Percentiles rank a stretch among this genome's conserved stretches.
These are phyloP conservation scores for Suillus brevipes DNA, from an alignment of 768 basidiomycete genomes.

Conservation along the genomic window DNA sequence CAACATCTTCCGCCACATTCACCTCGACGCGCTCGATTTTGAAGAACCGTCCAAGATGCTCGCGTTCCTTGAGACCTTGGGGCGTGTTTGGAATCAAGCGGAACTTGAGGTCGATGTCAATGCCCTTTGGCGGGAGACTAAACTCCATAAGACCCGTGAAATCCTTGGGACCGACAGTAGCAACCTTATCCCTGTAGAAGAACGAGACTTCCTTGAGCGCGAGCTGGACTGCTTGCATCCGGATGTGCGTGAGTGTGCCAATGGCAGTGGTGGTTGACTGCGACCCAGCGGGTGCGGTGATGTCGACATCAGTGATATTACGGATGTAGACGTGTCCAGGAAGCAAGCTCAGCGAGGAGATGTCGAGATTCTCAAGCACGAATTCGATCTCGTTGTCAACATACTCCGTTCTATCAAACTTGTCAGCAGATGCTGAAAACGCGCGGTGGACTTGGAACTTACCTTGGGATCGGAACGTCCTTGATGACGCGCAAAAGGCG, in stretches of 20 bases:
- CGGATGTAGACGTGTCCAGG: constrained; percentile 73
- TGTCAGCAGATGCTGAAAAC: background rate
- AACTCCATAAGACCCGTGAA: constrained; percentile 65
- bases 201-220: constrained; percentile 67
- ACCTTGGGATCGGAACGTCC: constrained; percentile 72
- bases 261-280: constrained; percentile 47
- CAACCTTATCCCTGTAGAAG: constrained; percentile 66
- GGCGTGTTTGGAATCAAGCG: constrained; percentile 57
- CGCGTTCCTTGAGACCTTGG: constrained; percentile 45
- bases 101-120: constrained; percentile 68
- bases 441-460: constrained; percentile 9
- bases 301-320: constrained; percentile 65
- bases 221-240: constrained; percentile 65
- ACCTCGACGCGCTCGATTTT: constrained; percentile 57
- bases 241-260: constrained; percentile 66
- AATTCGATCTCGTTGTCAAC: constrained; percentile 69
- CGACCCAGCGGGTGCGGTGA: constrained; percentile 41
- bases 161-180: constrained; percentile 52
- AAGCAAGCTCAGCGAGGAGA: constrained; percentile 64
- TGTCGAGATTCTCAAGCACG: constrained; percentile 71
- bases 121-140: constrained; percentile 61
- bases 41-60: constrained; percentile 49
- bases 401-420: constrained; percentile 60
- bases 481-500: constrained; percentile 51
- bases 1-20: constrained; percentile 55